Percentiles rank a stretch among this genome's conserved stretches.
Evolutionary conservation across 2,329 filamentous ascomycete genomes (phyloP).

Genomic region (Cladobotryum protrusum): DNA sequence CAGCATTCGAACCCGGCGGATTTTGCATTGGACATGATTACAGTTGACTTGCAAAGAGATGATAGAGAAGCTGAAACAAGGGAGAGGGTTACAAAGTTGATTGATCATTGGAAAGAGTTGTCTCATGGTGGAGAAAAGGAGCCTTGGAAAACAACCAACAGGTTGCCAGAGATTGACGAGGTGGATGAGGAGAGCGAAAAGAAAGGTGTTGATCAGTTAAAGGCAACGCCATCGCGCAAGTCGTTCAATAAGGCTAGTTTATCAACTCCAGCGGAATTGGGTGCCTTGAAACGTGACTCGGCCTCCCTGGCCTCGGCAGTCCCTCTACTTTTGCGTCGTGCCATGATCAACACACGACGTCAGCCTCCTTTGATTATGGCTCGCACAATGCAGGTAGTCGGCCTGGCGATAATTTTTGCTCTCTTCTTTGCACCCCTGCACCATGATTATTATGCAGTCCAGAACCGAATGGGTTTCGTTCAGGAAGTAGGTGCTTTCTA

Average conservation of each 20-base stretch:
- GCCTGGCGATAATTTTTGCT: slow-evolving; percentile 54
- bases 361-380: slow-evolving; percentile 60
- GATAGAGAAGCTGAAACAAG: slow-evolving; percentile 56
- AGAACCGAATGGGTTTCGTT: slow-evolving; percentile 66
- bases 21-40: slow-evolving; percentile 71
- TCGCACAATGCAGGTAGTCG: slow-evolving; percentile 60
- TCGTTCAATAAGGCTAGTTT: slow-evolving; percentile 41
- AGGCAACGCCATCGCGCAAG: slow-evolving; percentile 25
- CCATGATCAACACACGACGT: slow-evolving; percentile 61
- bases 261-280: slow-evolving; percentile 65
- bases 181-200: slow-evolving; percentile 20
- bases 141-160: slow-evolving; percentile 4
- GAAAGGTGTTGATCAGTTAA: background rate
- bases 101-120: slow-evolving; percentile 48
- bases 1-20: slow-evolving; percentile 69
- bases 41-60: slow-evolving; percentile 64
- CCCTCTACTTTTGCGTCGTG: slow-evolving; percentile 61
- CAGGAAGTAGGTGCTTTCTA: slow-evolving; percentile 66
- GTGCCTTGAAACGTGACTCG: slow-evolving; percentile 57
- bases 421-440: slow-evolving; percentile 67
- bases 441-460: slow-evolving; percentile 61
- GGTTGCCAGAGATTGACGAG: slow-evolving; percentile 25
- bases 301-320: slow-evolving; percentile 58
- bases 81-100: slow-evolving; percentile 54
- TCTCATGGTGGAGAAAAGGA: slow-evolving; percentile 6